Conservation (phyloP, 2,329 filamentous ascomycete genomes). For the Beauveria bassiana region DNA sequence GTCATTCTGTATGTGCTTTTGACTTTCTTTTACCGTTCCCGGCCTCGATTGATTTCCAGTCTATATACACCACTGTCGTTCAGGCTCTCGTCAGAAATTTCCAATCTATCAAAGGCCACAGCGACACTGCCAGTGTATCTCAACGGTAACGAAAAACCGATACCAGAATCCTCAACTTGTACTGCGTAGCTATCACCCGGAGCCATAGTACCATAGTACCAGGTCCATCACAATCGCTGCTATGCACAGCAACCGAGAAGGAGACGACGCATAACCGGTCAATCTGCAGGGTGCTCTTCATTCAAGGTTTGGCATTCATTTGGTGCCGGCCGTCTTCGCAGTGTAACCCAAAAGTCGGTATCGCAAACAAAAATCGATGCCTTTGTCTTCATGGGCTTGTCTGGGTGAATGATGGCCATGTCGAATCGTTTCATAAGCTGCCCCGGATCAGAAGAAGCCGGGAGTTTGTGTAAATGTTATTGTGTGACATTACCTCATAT, state of each 20-base stretch:
- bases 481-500: conserved; percentile 27
- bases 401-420: conserved; percentile 26
- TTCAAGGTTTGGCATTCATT: background rate
- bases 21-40: background rate
- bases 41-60: background rate
- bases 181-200: no score
- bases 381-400: conserved; percentile 24
- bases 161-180: background rate
- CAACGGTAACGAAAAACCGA: background rate
- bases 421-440: conserved; percentile 27
- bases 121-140: background rate
- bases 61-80: background rate
- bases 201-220: no score
- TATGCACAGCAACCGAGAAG: background rate
- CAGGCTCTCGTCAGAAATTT: background rate
- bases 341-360: conserved; percentile 27
- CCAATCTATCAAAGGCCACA: no score
- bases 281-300: background rate
- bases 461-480: no score
- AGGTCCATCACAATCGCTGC: background rate
- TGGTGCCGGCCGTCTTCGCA: conserved; percentile 17
- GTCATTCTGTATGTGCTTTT: background rate
- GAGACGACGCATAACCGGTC: no score
- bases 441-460: background rate
- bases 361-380: conserved; percentile 28